A percentile compares a stretch with the other conserved stretches of the same genome.
Conservation (phyloP, 306 rosid species). For the Acacia melanoxylon region DNA sequence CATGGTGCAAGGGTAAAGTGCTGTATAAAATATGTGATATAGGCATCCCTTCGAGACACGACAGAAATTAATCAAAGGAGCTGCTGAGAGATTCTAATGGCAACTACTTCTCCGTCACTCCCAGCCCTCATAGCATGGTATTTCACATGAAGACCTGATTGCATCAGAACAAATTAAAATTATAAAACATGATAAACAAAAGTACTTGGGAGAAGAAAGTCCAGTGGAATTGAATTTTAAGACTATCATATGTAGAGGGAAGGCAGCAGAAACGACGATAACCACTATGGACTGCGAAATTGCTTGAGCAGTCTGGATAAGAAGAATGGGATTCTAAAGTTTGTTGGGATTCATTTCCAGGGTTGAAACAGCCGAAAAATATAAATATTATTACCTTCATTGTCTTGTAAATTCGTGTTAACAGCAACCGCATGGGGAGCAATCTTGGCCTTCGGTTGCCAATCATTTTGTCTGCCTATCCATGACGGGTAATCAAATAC, state of each 20-base stretch:
- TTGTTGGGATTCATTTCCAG: constrained; percentile 19
- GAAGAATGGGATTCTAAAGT: constrained; percentile 12
- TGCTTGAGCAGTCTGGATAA: constrained; percentile 12
- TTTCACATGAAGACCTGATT: constrained; percentile 83
- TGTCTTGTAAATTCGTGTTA: constrained; percentile 88
- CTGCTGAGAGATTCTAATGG: constrained; percentile 93
- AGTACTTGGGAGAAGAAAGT: constrained; percentile 3
- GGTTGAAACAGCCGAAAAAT: constrained; percentile 23
- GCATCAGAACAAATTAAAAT: background rate
- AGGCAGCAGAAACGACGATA: background rate
- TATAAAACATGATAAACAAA: constrained; percentile 14
- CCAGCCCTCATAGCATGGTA: constrained; percentile 93
- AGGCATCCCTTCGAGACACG: constrained; percentile 15
- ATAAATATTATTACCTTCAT: constrained; percentile 60
- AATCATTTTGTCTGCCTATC: constrained; percentile 73
- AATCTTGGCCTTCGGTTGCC: constrained; percentile 95
- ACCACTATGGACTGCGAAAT: constrained; percentile 1
- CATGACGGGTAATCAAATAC: constrained; percentile 75
- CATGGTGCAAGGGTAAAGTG: background rate
- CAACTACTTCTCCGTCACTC: constrained; percentile 71
- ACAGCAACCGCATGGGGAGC: constrained; percentile 91
- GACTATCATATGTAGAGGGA: background rate
- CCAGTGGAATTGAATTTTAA: constrained; percentile 16
- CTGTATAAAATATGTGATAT: constrained; percentile 33
- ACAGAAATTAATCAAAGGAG: constrained; percentile 58